These are phyloP conservation scores for Moniliophthora roreri DNA, from an alignment of 1,284 basidiomycete species.

Conservation along the genomic window DNA sequence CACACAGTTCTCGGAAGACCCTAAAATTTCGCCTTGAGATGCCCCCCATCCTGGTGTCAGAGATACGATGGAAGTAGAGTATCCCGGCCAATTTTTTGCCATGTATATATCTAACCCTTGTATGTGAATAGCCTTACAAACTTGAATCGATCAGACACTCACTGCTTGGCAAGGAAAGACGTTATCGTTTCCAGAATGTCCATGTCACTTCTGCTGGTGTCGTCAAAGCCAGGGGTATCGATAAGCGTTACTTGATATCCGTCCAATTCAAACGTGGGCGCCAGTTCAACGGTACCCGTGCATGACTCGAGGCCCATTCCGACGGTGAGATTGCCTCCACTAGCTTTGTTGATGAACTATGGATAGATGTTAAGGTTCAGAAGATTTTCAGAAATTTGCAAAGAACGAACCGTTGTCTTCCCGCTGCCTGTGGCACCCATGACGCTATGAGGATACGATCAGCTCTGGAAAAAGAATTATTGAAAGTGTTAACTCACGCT, in stretches of 20 bases:
- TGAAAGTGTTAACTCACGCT: background rate
- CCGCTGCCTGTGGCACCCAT: slow-evolving; percentile 47
- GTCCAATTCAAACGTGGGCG: slow-evolving; percentile 27
- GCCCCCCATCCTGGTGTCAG: slow-evolving; percentile 43
- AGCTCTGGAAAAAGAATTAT: too few relatives aligned
- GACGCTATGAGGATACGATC: too few relatives aligned
- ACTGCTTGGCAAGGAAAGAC: slow-evolving; percentile 22
- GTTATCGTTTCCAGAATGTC: slow-evolving; percentile 29
- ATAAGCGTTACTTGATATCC: slow-evolving; percentile 26
- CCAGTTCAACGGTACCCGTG: slow-evolving; percentile 26
- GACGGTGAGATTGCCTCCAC: slow-evolving; percentile 28
- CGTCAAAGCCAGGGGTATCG: slow-evolving; percentile 38
- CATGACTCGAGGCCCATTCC: slow-evolving; percentile 32
- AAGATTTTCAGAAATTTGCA: too few relatives aligned
- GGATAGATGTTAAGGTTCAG: too few relatives aligned
- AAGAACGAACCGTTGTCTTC: slow-evolving; percentile 38
- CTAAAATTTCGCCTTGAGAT: slow-evolving; percentile 42
- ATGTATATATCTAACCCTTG: slow-evolving; percentile 31
- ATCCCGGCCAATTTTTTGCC: slow-evolving; percentile 38
- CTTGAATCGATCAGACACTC: slow-evolving; percentile 5
- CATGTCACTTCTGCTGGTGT: slow-evolving; percentile 29
- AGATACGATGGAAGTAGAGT: slow-evolving; percentile 48
- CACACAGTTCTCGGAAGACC: slow-evolving; percentile 47
- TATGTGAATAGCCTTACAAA: background rate
- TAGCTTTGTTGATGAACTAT: slow-evolving; percentile 37